Conservation (phyloP, 1,284 basidiomycete species). For the Apiotrichum montevideense region DNA sequence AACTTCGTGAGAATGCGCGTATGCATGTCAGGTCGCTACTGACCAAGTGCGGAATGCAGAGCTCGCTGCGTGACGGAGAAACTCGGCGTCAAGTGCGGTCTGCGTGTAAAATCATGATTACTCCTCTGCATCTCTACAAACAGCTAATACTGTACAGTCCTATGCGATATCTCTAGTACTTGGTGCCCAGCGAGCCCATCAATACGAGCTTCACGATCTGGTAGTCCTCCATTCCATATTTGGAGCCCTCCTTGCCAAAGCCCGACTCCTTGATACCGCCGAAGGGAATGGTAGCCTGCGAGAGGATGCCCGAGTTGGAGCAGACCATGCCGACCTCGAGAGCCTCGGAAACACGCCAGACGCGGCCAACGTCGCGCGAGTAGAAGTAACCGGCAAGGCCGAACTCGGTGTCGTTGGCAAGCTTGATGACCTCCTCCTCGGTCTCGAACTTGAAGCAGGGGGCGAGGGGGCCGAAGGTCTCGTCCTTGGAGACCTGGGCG, state of each 20-base stretch:
- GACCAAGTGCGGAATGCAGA: no score
- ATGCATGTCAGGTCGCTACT: no score
- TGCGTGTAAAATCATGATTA: no score
- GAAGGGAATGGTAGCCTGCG: constrained; percentile 75
- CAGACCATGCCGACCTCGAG: constrained; percentile 86
- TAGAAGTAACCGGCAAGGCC: constrained; percentile 91
- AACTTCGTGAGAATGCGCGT: no score
- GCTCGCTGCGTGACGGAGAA: no score
- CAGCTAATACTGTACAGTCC: background rate
- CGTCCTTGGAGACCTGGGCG: constrained; percentile 61
- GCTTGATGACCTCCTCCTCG: constrained; percentile 78
- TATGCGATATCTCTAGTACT: constrained; percentile 7
- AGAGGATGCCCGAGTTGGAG: constrained; percentile 70
- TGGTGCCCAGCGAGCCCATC: constrained; percentile 14
- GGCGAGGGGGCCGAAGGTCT: constrained; percentile 73
- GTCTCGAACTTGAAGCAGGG: constrained; percentile 67
- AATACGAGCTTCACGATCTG: constrained; percentile 13
- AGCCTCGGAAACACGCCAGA: constrained; percentile 86
- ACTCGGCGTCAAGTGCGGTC: no score
- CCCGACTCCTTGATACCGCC: constrained; percentile 62
- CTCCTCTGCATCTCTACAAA: background rate
- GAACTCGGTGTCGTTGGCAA: constrained; percentile 73
- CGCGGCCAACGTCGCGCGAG: constrained; percentile 74
- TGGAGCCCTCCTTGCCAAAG: constrained; percentile 51
- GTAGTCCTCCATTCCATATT: constrained; percentile 47